Conservation (phyloP, 345 rosid genomes). For the Citrus maxima region DNA sequence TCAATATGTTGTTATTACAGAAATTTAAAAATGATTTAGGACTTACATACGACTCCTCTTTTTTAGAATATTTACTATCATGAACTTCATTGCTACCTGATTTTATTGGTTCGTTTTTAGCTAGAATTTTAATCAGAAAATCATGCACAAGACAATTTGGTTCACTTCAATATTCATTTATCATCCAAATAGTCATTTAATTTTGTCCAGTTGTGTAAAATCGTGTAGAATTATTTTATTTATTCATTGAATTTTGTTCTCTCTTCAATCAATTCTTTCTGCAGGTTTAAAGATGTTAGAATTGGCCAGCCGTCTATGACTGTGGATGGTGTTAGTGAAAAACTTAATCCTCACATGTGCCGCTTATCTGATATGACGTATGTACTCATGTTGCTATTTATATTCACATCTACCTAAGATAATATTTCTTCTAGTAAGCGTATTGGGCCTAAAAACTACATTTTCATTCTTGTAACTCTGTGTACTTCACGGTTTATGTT, state of each 20-base stretch:
- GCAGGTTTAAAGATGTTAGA: conserved; percentile 71
- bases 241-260: not conserved
- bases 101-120: not conserved
- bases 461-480: not conserved
- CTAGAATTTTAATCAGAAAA: not conserved
- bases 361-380: conserved; percentile 85
- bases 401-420: not conserved
- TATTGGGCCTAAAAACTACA: not conserved
- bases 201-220: not conserved
- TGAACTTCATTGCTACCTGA: not conserved
- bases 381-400: conserved; percentile 7
- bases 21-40: not conserved
- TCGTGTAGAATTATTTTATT: not conserved
- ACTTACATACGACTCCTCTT: not conserved
- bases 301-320: conserved; percentile 63
- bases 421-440: not conserved
- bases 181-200: not conserved
- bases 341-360: conserved; percentile 68
- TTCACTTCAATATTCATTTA: not conserved
- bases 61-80: not conserved
- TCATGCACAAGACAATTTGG: not conserved
- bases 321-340: conserved; percentile 25
- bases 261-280: conserved; percentile 11
- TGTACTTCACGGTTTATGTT: not conserved
- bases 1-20: not conserved